Evolutionary conservation across 2,329 filamentous ascomycete genomes (phyloP).

Genomic region (Ceratocystis alfenasii): DNA sequence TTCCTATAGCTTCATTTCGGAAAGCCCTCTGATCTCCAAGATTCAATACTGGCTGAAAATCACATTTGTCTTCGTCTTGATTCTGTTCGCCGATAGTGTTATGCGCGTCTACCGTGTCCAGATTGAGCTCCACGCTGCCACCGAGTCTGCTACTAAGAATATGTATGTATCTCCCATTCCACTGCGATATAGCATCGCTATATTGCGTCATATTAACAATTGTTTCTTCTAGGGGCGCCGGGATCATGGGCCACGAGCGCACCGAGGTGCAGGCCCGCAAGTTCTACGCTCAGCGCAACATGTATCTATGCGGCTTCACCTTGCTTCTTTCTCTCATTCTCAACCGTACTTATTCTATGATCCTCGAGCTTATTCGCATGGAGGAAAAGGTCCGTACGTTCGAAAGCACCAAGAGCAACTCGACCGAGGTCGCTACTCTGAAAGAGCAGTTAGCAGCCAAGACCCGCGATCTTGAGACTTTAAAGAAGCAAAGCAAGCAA

Average conservation of each 20-base stretch:
- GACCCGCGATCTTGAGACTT: slow-evolving; percentile 68
- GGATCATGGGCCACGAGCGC: slow-evolving; percentile 79
- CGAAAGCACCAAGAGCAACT: slow-evolving; percentile 49
- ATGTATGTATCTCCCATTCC: slow-evolving; percentile 31
- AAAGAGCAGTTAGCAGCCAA: slow-evolving; percentile 63
- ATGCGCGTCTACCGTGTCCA: slow-evolving; percentile 93
- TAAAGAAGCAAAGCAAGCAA: slow-evolving; percentile 86
- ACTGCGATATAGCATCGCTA: not conserved
- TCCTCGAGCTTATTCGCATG: slow-evolving; percentile 77
- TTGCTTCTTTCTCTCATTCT: slow-evolving; percentile 97
- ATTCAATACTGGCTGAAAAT: slow-evolving; percentile 98
- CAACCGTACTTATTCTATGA: slow-evolving; percentile 98
- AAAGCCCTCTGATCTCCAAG: slow-evolving; percentile 73
- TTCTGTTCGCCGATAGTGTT: slow-evolving; percentile 95
- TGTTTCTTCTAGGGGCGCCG: slow-evolving; percentile 34
- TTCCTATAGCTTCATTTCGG: slow-evolving; percentile 71
- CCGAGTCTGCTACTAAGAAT: slow-evolving; percentile 43
- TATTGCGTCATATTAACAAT: slow-evolving; percentile 7
- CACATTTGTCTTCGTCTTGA: slow-evolving; percentile 96
- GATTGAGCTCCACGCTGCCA: slow-evolving; percentile 64
- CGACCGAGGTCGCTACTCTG: slow-evolving; percentile 61
- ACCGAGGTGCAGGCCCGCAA: slow-evolving; percentile 98
- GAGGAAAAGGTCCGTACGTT: slow-evolving; percentile 82
- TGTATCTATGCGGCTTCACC: slow-evolving; percentile 99
- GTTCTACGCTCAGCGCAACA: slow-evolving; percentile 99